Conservation (phyloP, 2,329 filamentous ascomycete genomes). For the Cladophialophora immunda region DNA sequence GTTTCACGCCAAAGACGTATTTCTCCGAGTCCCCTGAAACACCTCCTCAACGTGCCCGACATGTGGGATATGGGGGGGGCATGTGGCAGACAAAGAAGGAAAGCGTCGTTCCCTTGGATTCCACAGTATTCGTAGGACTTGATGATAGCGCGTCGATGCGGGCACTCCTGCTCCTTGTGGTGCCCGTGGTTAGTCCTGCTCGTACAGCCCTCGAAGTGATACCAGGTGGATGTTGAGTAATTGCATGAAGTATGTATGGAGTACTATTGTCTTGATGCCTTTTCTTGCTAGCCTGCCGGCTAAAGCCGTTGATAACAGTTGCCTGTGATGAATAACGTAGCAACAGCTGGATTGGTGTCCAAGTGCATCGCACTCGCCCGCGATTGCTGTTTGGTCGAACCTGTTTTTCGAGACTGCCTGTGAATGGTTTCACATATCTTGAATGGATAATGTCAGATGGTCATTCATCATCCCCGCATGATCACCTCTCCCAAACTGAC, state of each 20-base stretch:
- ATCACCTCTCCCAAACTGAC: background rate
- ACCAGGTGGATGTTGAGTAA: background rate
- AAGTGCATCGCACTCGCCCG: background rate
- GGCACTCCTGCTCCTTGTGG: background rate
- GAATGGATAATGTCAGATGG: background rate
- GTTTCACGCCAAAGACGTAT: background rate
- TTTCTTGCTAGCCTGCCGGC: background rate
- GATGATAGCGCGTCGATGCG: background rate
- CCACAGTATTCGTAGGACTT: background rate
- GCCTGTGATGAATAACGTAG: background rate
- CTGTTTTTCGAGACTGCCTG: background rate
- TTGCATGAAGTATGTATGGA: background rate
- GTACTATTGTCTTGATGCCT: background rate
- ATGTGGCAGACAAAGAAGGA: background rate
- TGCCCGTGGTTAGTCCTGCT: background rate
- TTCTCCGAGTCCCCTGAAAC: background rate
- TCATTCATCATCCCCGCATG: background rate
- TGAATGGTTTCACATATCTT: background rate
- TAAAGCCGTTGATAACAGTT: background rate
- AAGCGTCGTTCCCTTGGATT: background rate
- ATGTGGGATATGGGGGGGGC: background rate
- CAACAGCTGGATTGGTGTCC: background rate
- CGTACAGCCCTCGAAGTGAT: background rate
- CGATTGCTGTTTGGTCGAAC: background rate
- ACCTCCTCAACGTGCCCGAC: background rate